Evolutionary conservation across 1,284 basidiomycete genomes (phyloP).

Genomic region (Ceratobasidium sp.): DNA sequence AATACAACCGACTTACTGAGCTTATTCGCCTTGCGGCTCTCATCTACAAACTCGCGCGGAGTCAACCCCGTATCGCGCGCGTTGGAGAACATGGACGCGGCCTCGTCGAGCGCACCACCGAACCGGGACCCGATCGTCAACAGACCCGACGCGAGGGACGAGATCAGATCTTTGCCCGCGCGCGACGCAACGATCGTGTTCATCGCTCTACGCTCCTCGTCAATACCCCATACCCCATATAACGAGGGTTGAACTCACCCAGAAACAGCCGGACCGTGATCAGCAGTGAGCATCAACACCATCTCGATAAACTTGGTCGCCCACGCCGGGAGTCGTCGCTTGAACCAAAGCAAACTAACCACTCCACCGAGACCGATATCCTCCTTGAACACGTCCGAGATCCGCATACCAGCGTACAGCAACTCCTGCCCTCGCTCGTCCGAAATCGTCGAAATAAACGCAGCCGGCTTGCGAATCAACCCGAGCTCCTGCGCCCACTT

Average conservation of each 20-base stretch:
- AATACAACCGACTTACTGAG: no score
- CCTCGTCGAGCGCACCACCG: slow-evolving; percentile 99
- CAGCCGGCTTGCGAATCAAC: slow-evolving; percentile 97
- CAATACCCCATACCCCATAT: background rate
- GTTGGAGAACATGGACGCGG: slow-evolving; percentile 94
- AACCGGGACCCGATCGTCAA: slow-evolving; percentile 98
- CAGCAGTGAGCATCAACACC: slow-evolving; percentile 98
- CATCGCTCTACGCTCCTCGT: slow-evolving; percentile 84
- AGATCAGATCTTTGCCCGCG: slow-evolving; percentile 98
- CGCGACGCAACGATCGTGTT: slow-evolving; percentile 99
- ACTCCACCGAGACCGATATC: slow-evolving; percentile 98
- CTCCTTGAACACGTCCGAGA: slow-evolving; percentile 98
- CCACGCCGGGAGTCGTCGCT: slow-evolving; percentile 86
- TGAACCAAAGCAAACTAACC: slow-evolving; percentile 97
- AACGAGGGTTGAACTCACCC: slow-evolving; percentile 61
- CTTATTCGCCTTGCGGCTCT: slow-evolving; percentile 95
- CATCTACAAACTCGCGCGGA: slow-evolving; percentile 97
- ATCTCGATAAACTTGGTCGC: slow-evolving; percentile 99
- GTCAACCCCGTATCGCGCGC: slow-evolving; percentile 93
- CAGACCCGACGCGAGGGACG: slow-evolving; percentile 95
- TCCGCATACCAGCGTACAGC: slow-evolving; percentile 98
- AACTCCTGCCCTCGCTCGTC: slow-evolving; percentile 99
- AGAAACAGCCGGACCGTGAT: slow-evolving; percentile 96
- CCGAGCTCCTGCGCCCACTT: slow-evolving; percentile 99
- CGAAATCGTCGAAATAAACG: slow-evolving; percentile 99